Conservation (phyloP, 129 eudicot species). For the Chrysanthemum lavandulifolium region DNA sequence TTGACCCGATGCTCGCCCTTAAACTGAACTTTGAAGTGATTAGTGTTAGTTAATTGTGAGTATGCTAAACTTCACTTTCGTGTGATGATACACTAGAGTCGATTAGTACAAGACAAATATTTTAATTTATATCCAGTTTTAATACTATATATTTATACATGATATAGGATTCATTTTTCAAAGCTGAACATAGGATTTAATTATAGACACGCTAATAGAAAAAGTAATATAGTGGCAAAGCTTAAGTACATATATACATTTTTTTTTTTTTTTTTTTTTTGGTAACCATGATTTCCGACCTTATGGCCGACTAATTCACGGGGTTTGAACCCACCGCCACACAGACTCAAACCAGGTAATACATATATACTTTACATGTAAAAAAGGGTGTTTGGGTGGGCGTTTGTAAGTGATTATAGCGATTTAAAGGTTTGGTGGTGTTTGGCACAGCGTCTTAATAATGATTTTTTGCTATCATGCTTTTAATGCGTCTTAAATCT, state of each 20-base stretch:
- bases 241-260: background rate
- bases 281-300: too few species aligned
- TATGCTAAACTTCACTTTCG: background rate
- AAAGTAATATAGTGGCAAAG: background rate
- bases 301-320: too few species aligned
- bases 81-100: background rate
- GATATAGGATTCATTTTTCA: too few species aligned
- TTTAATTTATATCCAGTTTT: background rate
- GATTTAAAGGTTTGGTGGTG: background rate
- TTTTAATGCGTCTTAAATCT: too few species aligned
- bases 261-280: too few species aligned
- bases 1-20: too few species aligned
- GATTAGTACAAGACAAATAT: background rate
- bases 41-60: background rate
- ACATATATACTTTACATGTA: background rate
- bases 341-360: too few species aligned
- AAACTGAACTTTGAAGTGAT: background rate
- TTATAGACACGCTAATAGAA: background rate
- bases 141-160: too few species aligned
- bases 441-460: too few species aligned
- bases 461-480: too few species aligned
- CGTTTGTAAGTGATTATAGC: background rate
- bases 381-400: background rate
- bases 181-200: too few species aligned
- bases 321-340: too few species aligned